These are phyloP conservation scores for Thecaphora frezii DNA, from an alignment of 1,284 basidiomycete genomes.

Conservation along the genomic window DNA sequence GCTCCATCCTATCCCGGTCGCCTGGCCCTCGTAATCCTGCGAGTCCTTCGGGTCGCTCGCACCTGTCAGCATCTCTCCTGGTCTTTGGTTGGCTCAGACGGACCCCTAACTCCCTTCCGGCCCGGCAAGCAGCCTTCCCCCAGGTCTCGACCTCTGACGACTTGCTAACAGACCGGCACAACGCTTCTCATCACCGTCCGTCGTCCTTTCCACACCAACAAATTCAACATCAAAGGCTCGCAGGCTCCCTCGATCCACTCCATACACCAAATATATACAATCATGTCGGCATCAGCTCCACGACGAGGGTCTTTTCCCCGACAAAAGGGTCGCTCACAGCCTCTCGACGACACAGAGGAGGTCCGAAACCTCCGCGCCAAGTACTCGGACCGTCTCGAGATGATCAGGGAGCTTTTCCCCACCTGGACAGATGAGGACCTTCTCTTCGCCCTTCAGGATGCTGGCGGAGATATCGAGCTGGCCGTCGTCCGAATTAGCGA, in stretches of 20 bases:
- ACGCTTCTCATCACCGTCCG: slow-evolving; percentile 11
- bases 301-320: slow-evolving; percentile 43
- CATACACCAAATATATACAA: slow-evolving; percentile 13
- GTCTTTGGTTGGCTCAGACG: no score
- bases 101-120: no score
- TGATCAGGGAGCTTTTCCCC: slow-evolving; percentile 77
- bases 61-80: no score
- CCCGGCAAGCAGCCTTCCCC: no score
- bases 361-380: slow-evolving; percentile 49
- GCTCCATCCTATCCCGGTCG: no score
- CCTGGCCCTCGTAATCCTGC: no score
- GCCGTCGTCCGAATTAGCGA: slow-evolving; percentile 78
- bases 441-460: slow-evolving; percentile 72
- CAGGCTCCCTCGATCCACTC: no score
- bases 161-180: no score
- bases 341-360: slow-evolving; percentile 56
- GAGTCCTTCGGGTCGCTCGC: no score
- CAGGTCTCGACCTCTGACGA: no score
- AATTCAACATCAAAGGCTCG: not conserved
- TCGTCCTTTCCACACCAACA: slow-evolving; percentile 4
- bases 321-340: slow-evolving; percentile 33
- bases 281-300: slow-evolving; percentile 38
- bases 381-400: slow-evolving; percentile 61
- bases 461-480: slow-evolving; percentile 72
- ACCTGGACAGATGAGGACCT: slow-evolving; percentile 79